Evolutionary conservation across 768 basidiomycete species (phyloP), one percentile per base, ranked within the genome.

Genomic region (Tulasnella sp.): DNA sequence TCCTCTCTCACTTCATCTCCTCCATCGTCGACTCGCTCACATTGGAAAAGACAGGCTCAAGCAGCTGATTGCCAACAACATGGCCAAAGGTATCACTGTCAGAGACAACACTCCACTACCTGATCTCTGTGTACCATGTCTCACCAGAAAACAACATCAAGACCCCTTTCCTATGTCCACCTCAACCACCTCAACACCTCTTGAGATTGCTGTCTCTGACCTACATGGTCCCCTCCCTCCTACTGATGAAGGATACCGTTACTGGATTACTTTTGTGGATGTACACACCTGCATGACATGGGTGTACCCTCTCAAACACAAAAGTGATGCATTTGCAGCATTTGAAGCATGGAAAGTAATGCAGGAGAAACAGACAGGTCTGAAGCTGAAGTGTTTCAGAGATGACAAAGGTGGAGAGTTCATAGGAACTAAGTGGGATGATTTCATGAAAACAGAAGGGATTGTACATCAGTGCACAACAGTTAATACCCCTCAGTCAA

Each of bases 341-440:
- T 64, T 64, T 44, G 26, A 56, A 27, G 10, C 19, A 10, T 64
- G 34, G 27, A 30, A 52, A 11, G 54, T 38, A 7, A 53, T 58
- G 23, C 13, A 41, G 2, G 32, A 52, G 30, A 64, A 51, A 29
- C 62, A 60, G 49, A 41, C 47, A 19, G 4, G 63, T 13, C 15
- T 5, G n/a, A 24, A 8, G n/a, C 17, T 64, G 13, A 42, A 43
- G 19, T 13, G 11, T 8, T 47, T 64, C 41, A n/a, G 63, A 1
- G 32, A 48, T 29, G 63, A 64, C 50, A 48, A 56, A 24, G 63
- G 63, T n/a, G 63, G 63, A 8, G 63, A 64, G 38, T 64, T 58
- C 43, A 45, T 59, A 13, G 61, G 60, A 2, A 11, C 29, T 2
- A 19, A 63, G 41, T 64, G 50, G 9, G 3, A 29, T 15, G 27